Conservation (phyloP, 2,329 filamentous ascomycete genomes). For the Cladosporium sp. region DNA sequence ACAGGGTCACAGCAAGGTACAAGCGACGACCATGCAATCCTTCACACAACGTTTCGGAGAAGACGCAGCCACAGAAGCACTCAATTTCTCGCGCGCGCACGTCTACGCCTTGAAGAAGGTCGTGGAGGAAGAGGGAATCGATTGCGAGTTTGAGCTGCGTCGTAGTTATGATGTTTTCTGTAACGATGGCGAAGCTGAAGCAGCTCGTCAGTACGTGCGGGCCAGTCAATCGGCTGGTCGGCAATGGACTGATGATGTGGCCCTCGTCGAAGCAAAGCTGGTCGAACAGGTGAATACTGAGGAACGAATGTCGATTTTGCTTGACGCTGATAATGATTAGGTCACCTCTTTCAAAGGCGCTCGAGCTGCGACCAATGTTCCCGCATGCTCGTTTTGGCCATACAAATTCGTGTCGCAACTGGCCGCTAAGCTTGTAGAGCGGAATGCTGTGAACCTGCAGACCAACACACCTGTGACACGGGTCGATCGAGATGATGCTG, state of each 20-base stretch:
- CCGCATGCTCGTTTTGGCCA: slow-evolving; percentile 33
- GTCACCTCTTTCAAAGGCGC: not conserved
- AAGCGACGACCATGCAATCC: slow-evolving; percentile 1
- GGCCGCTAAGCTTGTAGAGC: slow-evolving; percentile 27
- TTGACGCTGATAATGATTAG: not conserved
- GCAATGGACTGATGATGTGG: not conserved
- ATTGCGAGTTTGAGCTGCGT: slow-evolving; percentile 48
- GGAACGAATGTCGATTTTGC: not conserved
- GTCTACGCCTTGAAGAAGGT: slow-evolving; percentile 40
- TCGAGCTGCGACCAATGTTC: slow-evolving; percentile 20
- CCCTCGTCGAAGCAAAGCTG: not conserved
- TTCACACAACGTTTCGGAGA: slow-evolving; percentile 35
- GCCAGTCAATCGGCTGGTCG: not conserved
- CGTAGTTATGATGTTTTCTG: slow-evolving; percentile 37
- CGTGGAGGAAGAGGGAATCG: slow-evolving; percentile 44
- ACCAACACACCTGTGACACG: slow-evolving; percentile 1
- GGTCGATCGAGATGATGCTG: not conserved
- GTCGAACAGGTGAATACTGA: not conserved
- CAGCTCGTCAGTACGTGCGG: slow-evolving; percentile 18
- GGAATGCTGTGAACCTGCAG: slow-evolving; percentile 8
- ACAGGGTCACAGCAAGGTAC: slow-evolving; percentile 3
- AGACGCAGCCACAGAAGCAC: not conserved
- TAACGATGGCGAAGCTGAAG: slow-evolving; percentile 27
- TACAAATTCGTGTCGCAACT: slow-evolving; percentile 35
- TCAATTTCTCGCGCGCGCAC: slow-evolving; percentile 27